A percentile compares a stretch with the other conserved stretches of the same genome.
Conservation (phyloP, 805 yeast species). For the Candida khao-thaluensis region DNA sequence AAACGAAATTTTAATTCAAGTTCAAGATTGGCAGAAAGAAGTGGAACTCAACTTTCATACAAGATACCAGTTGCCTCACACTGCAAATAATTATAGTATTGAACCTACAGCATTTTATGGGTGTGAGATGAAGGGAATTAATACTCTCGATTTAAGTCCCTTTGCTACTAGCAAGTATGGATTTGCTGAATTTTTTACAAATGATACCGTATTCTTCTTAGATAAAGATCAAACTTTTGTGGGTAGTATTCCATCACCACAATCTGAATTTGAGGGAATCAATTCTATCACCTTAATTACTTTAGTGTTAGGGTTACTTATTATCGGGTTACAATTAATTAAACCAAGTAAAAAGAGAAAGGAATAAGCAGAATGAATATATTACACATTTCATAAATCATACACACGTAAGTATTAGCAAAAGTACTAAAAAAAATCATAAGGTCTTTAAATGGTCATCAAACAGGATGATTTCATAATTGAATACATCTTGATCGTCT, state of each 20-base stretch:
- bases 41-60: conserved; percentile 36
- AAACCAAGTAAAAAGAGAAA: conserved; percentile 8
- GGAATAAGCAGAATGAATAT: neutral
- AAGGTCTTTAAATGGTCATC: conserved; percentile 13
- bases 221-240: neutral
- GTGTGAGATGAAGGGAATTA: conserved; percentile 27
- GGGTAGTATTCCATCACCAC: conserved; percentile 13
- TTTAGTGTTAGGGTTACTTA: conserved; percentile 13
- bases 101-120: conserved; percentile 31
- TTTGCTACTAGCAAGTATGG: conserved; percentile 34
- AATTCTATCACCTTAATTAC: conserved; percentile 13
- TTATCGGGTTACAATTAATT: conserved; percentile 13
- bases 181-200: conserved; percentile 37
- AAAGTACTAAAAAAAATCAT: neutral
- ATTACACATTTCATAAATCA: conserved; percentile 6
- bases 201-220: conserved; percentile 40
- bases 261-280: conserved; percentile 12
- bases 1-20: conserved; percentile 27
- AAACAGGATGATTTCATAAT: conserved; percentile 16
- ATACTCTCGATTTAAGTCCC: conserved; percentile 34
- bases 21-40: conserved; percentile 6
- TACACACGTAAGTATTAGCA: neutral
- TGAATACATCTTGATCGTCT: conserved; percentile 6
- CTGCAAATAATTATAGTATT: conserved; percentile 9
- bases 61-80: conserved; percentile 37